Evolutionary conservation across 257 asterid genomes (phyloP).

Genomic region (Nicotiana knightiana): DNA sequence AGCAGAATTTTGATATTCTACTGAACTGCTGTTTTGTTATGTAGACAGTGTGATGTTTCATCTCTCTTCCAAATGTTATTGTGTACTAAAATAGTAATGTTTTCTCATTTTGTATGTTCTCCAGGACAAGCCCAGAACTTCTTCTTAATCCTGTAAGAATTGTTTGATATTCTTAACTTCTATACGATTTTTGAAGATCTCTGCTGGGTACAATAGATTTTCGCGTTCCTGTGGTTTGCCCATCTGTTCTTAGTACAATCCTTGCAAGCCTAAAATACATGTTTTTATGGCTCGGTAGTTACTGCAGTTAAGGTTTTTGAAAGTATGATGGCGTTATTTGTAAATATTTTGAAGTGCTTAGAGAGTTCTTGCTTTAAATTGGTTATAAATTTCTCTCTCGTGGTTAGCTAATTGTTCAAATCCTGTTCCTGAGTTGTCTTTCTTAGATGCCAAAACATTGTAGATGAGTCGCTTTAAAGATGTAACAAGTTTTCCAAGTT

Average conservation of each 20-base stretch:
- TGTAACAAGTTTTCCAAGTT: not conserved
- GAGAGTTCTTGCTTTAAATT: not conserved
- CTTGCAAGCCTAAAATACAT: not conserved
- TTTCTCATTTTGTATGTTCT: constrained; percentile 30
- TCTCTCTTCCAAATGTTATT: not conserved
- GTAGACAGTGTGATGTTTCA: not conserved
- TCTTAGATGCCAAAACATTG: not conserved
- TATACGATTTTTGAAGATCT: not conserved
- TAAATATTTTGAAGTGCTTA: not conserved
- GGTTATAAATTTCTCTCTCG: not conserved
- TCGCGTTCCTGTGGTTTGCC: not conserved
- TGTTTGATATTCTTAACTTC: constrained; percentile 10
- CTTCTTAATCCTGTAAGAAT: constrained; percentile 89
- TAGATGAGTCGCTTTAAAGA: not conserved
- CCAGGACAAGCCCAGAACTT: constrained; percentile 98
- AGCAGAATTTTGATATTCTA: not conserved
- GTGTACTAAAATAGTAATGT: not conserved
- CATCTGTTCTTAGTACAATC: not conserved
- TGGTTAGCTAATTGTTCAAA: not conserved
- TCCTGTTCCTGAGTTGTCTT: not conserved
- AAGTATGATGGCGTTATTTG: not conserved
- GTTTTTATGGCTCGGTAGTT: not conserved
- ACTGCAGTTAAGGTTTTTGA: not conserved
- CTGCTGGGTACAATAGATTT: not conserved
- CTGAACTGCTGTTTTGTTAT: not conserved